Evolutionary conservation across 164 flowering plant genomes (phyloP).

Genomic region (Stephania yunnanensis): DNA sequence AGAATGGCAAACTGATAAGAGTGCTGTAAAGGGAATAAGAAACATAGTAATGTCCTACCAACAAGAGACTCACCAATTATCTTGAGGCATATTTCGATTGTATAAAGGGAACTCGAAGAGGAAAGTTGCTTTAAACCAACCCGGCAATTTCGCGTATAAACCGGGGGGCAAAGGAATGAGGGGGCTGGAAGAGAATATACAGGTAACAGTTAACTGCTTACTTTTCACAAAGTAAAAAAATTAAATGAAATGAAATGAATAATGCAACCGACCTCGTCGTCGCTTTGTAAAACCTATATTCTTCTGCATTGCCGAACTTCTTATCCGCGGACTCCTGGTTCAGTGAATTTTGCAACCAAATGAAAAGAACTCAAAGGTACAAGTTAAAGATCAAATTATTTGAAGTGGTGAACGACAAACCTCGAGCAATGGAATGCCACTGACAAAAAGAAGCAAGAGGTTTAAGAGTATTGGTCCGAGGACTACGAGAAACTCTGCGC

Average conservation of each 20-base stretch:
- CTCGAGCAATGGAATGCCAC: slow-evolving; percentile 97
- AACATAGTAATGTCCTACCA: neutral
- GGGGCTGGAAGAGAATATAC: slow-evolving; percentile 51
- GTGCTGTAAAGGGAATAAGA: neutral
- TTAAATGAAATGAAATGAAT: neutral
- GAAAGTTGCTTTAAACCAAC: slow-evolving; percentile 61
- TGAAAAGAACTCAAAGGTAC: slow-evolving; percentile 12
- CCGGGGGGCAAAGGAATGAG: slow-evolving; percentile 69
- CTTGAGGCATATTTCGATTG: slow-evolving; percentile 60
- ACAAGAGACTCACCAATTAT: slow-evolving; percentile 25
- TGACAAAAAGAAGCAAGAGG: slow-evolving; percentile 80
- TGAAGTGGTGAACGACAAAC: slow-evolving; percentile 30
- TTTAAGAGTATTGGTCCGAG: slow-evolving; percentile 82
- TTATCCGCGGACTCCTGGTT: slow-evolving; percentile 85
- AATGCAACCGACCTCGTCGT: slow-evolving; percentile 57
- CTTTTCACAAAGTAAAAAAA: neutral
- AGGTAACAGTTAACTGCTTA: slow-evolving; percentile 4
- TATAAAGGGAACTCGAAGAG: slow-evolving; percentile 89
- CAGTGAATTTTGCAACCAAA: slow-evolving; percentile 6
- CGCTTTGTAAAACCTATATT: slow-evolving; percentile 59
- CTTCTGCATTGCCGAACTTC: slow-evolving; percentile 55
- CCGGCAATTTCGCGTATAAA: slow-evolving; percentile 66
- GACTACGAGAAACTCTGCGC: slow-evolving; percentile 85
- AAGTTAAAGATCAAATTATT: neutral
- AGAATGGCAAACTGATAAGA: too few relatives aligned